phyloP scores from a whole-genome alignment of 805 yeast genomes.

The Suhomyces faveliae region DNA sequence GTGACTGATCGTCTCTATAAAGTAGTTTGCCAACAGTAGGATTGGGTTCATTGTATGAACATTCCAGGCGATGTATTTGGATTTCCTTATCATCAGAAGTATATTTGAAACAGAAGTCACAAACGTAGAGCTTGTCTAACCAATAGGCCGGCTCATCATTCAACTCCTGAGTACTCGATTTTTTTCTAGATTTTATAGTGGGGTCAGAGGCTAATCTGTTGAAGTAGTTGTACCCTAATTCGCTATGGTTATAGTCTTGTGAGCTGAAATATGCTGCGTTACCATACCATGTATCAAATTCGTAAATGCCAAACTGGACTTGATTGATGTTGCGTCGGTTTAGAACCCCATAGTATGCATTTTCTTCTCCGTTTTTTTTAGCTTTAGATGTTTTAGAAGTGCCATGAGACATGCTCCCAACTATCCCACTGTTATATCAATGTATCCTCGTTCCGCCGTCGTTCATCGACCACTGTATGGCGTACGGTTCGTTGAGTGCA shows the following conservation, averaged over 20 bases:
- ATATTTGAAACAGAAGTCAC: constrained; percentile 85
- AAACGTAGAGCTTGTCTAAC: constrained; percentile 65
- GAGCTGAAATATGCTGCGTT: constrained; percentile 68
- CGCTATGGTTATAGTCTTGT: constrained; percentile 34
- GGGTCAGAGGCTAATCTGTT: constrained; percentile 21
- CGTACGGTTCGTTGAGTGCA: not conserved
- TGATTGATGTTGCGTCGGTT: constrained; percentile 59
- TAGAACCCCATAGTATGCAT: constrained; percentile 59
- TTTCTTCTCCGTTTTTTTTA: constrained; percentile 16
- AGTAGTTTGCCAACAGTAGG: constrained; percentile 63
- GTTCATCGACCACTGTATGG: not conserved
- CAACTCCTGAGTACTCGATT: not conserved
- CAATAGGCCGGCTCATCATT: constrained; percentile 33
- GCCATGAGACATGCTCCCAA: constrained; percentile 1
- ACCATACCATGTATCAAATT: constrained; percentile 85
- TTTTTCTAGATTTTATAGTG: constrained; percentile 2
- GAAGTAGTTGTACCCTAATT: constrained; percentile 43
- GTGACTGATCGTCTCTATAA: constrained; percentile 55
- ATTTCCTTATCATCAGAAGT: constrained; percentile 48
- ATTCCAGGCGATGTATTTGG: constrained; percentile 48
- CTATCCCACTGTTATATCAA: not conserved
- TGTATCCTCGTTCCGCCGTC: not conserved
- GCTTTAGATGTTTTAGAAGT: not conserved
- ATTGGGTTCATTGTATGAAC: constrained; percentile 33
- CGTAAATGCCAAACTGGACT: constrained; percentile 66